Evolutionary conservation across 2,329 filamentous ascomycete genomes (phyloP).

Genomic region (Diaporthe nobilis): DNA sequence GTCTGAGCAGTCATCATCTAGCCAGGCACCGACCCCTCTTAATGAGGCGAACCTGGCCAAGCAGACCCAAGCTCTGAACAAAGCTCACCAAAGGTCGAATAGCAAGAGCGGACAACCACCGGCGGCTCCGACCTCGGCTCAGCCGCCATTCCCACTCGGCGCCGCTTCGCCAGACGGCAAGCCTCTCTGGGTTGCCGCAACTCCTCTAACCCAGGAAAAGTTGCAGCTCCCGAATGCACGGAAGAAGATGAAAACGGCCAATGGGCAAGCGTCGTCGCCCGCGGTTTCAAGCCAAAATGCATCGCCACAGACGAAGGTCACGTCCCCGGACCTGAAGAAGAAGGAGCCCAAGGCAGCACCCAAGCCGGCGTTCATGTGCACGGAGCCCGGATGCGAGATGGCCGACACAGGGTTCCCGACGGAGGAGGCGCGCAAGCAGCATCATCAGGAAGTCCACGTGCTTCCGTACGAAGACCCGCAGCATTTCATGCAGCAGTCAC

Average conservation of each 20-base stretch:
- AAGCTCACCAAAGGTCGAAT: constrained; percentile 59
- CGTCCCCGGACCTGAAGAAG: constrained; percentile 62
- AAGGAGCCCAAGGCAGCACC: constrained; percentile 50
- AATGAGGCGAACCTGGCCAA: constrained; percentile 67
- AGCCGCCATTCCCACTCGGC: constrained; percentile 70
- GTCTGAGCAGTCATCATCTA: constrained; percentile 35
- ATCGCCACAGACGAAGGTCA: constrained; percentile 54
- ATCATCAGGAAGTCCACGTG: constrained; percentile 72
- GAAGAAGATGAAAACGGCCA: constrained; percentile 67
- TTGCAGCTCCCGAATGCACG: constrained; percentile 67
- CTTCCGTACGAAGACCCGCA: constrained; percentile 68
- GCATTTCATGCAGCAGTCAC: constrained; percentile 65
- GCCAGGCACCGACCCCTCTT: constrained; percentile 45
- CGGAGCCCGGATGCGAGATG: constrained; percentile 68
- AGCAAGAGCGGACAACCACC: constrained; percentile 66
- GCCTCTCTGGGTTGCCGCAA: constrained; percentile 67
- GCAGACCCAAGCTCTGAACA: constrained; percentile 63
- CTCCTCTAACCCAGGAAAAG: constrained; percentile 66
- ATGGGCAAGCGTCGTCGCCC: constrained; percentile 55
- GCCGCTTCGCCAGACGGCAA: constrained; percentile 72
- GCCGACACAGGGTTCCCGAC: constrained; percentile 64
- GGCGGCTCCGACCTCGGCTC: constrained; percentile 69
- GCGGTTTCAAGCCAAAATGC: constrained; percentile 46
- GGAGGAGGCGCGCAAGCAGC: constrained; percentile 67
- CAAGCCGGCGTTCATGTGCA: constrained; percentile 64